Conservation (phyloP, 176 grass and related monocot genomes). For the Carex myosuroides region DNA sequence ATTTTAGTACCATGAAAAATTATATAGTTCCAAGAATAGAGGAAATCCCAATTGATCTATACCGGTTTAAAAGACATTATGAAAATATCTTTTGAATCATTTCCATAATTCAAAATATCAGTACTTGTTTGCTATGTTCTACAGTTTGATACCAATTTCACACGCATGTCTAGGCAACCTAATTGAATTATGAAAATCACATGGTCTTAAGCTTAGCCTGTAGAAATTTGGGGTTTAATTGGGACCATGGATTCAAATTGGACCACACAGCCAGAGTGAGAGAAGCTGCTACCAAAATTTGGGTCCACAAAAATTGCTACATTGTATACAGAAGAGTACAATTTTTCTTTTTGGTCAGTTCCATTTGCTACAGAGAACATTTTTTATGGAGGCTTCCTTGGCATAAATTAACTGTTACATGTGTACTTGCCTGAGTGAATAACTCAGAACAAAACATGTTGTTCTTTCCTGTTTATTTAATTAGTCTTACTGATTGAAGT, state of each 20-base stretch:
- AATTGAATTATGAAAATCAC: slow-evolving; percentile 21
- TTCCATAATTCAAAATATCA: background rate
- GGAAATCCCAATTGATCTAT: background rate
- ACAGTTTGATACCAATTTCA: background rate
- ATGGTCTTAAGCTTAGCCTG: background rate
- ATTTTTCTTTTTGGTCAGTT: background rate
- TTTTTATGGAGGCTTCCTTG: background rate
- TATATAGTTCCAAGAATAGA: background rate
- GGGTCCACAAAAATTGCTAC: background rate
- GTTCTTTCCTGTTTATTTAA: slow-evolving; percentile 8
- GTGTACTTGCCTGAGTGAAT: slow-evolving; percentile 7
- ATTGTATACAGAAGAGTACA: background rate
- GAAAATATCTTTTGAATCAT: background rate
- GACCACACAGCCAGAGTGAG: background rate
- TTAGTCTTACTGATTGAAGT: background rate
- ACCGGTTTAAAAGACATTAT: background rate
- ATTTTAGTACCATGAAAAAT: background rate
- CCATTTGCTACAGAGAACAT: background rate
- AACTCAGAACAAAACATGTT: background rate
- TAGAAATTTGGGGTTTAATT: background rate
- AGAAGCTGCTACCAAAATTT: background rate
- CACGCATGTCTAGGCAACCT: background rate
- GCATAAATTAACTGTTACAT: slow-evolving; percentile 2
- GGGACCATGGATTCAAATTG: background rate
- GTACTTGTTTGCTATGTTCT: background rate